A percentile compares a stretch with the other conserved stretches of the same genome.
Evolutionary conservation across 306 rosid species (phyloP).

Genomic region (Abrus precatorius): DNA sequence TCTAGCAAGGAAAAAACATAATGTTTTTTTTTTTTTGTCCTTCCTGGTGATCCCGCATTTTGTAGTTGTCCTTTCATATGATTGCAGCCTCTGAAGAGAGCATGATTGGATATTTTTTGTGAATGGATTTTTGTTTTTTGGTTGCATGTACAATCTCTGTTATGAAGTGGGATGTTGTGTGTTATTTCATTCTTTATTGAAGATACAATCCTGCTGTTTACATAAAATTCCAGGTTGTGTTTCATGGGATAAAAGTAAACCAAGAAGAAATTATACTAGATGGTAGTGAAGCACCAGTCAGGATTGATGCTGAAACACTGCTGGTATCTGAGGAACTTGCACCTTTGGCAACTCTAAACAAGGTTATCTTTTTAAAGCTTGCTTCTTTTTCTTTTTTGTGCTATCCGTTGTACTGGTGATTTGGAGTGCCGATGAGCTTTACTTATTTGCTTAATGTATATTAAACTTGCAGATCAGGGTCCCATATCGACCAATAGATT

Average conservation of each 20-base stretch:
- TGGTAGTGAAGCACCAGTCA: conserved; percentile 95
- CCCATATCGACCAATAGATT: conserved; percentile 87
- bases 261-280: conserved; percentile 80
- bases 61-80: not conserved
- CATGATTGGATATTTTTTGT: conserved; percentile 4
- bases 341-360: conserved; percentile 86
- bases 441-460: conserved; percentile 30
- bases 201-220: conserved; percentile 41
- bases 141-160: conserved; percentile 27
- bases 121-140: conserved; percentile 22
- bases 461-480: conserved; percentile 71
- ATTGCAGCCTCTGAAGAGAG: conserved; percentile 19
- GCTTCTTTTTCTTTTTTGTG: conserved; percentile 21
- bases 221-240: conserved; percentile 65
- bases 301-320: conserved; percentile 86
- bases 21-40: conserved; percentile 37
- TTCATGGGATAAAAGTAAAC: conserved; percentile 82
- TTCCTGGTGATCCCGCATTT: not conserved
- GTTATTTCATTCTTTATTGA: conserved; percentile 39
- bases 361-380: conserved; percentile 62
- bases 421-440: conserved; percentile 21
- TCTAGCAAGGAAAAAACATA: conserved; percentile 6
- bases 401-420: conserved; percentile 39
- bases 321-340: conserved; percentile 84
- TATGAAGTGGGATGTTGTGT: conserved; percentile 13